Evolutionary conservation across 768 basidiomycete genomes (phyloP), one percentile per base, ranked within the genome.

Genomic region (Lyophyllum semitale): DNA sequence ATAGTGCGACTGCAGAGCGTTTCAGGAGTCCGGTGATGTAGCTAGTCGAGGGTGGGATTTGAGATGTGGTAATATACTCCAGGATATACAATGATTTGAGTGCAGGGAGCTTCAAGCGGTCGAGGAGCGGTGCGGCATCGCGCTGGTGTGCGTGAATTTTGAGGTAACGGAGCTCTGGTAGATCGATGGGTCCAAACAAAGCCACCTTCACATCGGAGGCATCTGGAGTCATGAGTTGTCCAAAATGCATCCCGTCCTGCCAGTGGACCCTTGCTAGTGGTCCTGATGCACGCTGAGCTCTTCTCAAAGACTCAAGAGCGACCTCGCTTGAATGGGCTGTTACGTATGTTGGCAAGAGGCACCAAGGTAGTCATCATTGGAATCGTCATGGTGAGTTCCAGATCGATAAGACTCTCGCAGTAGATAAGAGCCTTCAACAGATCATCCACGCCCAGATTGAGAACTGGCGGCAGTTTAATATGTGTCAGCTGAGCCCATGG

Each of bases 371-470:
- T n/a, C 12, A 17, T 15, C 4, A 38, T 33, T 1, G 54, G 54
- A 47, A 55, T 55, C 11, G 37, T 33, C 51, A 59, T 48, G 13
- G 32, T 43, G 12, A 59, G 25, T 9, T 59, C 47, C 26, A 59
- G 29, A 20, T 40, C 38, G 4, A 55, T 42, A n/a, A 55, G 53
- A 15, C 45, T 44, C 22, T 17, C 40, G 35, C 50, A 51, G 27
- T 40, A 55, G n/a, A 55, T 1, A 2, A 59, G 8, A n/a, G 22
- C 33, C 12, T 17, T 13, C 29, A 46, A 33, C 22, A 55, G 32
- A 7, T 18, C 26, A 13, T 48, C 29, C 22, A 51, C 8, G 38
- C n/a, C 8, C 3, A 43, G 4, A 18, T 41, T 5, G 17, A 29
- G 4, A 1, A 27, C 17, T 4, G 26, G 2, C 1, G 57, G 49